These are phyloP conservation scores for Phoma herbarum DNA, from an alignment of 2,329 filamentous ascomycete genomes.

Conservation along the genomic window DNA sequence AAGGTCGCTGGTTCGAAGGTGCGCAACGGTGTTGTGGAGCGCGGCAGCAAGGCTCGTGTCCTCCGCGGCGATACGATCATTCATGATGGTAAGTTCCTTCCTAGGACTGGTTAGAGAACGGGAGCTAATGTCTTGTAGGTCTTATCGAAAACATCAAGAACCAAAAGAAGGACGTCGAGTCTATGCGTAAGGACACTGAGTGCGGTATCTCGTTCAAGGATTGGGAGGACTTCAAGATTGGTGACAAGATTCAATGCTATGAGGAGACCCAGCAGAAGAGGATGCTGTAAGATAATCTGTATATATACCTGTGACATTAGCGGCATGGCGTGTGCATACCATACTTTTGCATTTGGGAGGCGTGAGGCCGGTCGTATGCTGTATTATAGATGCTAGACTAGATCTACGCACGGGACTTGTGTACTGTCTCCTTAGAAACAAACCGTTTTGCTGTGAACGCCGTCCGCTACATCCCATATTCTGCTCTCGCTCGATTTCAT, in stretches of 20 bases:
- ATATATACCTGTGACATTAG: neutral
- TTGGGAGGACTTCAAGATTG: conserved; percentile 79
- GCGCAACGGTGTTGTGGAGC: conserved; percentile 77
- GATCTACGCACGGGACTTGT: neutral
- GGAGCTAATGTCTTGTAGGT: conserved; percentile 61
- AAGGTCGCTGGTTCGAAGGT: conserved; percentile 89
- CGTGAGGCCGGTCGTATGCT: neutral
- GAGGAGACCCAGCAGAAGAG: conserved; percentile 81
- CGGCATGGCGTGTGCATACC: neutral
- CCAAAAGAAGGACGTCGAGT: conserved; percentile 86
- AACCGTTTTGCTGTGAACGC: too few species aligned
- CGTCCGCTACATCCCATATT: too few species aligned
- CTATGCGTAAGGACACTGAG: conserved; percentile 92
- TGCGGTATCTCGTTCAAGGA: conserved; percentile 87
- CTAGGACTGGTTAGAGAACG: neutral
- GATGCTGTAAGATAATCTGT: conserved; percentile 49
- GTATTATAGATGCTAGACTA: neutral
- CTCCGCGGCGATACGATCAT: conserved; percentile 74
- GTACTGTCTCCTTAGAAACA: too few species aligned
- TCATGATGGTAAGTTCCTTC: conserved; percentile 76
- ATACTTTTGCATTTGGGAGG: too few species aligned
- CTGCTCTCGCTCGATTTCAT: too few species aligned
- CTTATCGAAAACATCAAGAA: conserved; percentile 84
- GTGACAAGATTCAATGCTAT: conserved; percentile 88
- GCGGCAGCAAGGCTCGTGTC: conserved; percentile 73